These are phyloP conservation scores for Beauveria brongniartii DNA, from an alignment of 2,329 filamentous ascomycete genomes.

Conservation along the genomic window DNA sequence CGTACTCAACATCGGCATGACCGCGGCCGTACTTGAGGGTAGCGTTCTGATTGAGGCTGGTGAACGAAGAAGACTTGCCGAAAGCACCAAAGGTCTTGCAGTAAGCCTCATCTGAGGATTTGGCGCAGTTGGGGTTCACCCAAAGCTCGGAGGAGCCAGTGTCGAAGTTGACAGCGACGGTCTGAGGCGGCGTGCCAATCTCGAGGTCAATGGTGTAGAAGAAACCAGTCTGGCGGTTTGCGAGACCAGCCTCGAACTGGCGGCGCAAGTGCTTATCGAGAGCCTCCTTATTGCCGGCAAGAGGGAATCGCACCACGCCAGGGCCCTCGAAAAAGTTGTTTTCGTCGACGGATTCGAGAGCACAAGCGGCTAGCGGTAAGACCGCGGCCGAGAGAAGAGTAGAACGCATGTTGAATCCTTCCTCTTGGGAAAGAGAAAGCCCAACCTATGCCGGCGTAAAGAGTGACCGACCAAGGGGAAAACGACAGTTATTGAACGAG, in stretches of 20 bases:
- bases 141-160: conserved; percentile 34
- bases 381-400: conserved; percentile 22
- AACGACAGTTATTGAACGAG: conserved; percentile 1
- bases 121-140: conserved; percentile 33
- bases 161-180: conserved; percentile 32
- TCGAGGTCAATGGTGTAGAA: conserved; percentile 31
- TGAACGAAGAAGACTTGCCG: conserved; percentile 22
- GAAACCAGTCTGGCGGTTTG: conserved; percentile 22
- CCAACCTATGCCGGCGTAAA: conserved; percentile 16
- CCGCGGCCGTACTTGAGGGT: conserved; percentile 26
- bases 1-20: conserved; percentile 25
- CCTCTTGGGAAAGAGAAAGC: neutral
- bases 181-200: conserved; percentile 30
- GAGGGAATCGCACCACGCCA: conserved; percentile 23
- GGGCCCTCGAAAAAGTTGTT: conserved; percentile 10
- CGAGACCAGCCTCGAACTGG: conserved; percentile 20
- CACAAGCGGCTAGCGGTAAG: conserved; percentile 21
- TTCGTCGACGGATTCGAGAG: conserved; percentile 11
- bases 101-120: conserved; percentile 20
- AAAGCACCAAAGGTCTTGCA: conserved; percentile 25
- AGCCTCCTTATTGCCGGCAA: conserved; percentile 21
- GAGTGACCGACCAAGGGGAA: conserved; percentile 18
- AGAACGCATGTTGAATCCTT: conserved; percentile 21
- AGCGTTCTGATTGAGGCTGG: conserved; percentile 19
- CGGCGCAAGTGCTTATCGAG: conserved; percentile 22